Base-by-base conservation (phyloP, 306 rosid species). In the Biancaea sappan region DNA sequence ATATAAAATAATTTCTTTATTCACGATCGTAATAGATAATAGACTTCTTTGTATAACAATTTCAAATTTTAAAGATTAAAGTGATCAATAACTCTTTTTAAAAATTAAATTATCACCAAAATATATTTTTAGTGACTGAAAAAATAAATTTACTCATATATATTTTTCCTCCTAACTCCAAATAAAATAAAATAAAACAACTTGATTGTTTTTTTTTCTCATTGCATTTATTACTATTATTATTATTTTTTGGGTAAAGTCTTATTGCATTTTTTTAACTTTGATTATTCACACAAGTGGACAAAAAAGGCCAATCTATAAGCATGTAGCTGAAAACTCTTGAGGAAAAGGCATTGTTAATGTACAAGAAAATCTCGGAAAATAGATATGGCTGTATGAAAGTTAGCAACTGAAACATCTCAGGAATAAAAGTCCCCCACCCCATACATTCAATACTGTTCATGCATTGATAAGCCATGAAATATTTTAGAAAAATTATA, bases 241-340 rank as follows among this genome's bases (percentile, higher is more conserved):
- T n/a, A n/a, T n/a, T n/a, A n/a, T n/a, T n/a, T n/a, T n/a, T n/a
- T n/a, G n/a, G n/a, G n/a, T n/a, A n/a, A n/a, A n/a, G n/a, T n/a
- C n/a, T n/a, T n/a, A n/a, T n/a, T n/a, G n/a, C n/a, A n/a, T n/a
- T n/a, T n/a, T n/a, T 18, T 31, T 12, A 10, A 35, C 5, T 2
- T 16, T 52, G 37, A 71, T 60, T 78, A 67, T 53, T 82, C 80
- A 75, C 66, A 21, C 75, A 75, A 75, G 32, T 43, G 67, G 79
- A 79, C 83, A 79, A 83, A 69, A 70, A 12, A 63, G 15, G 21
- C 41, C 29, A 74, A 38, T 78, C 58, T 44, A 46, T 46, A 41
- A 62, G 69, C 6, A 66, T 34, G 68, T 44, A 13, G 78, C 48
- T 65, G 85, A 77, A 77, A 43, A 72, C 72, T 72, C 61, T 13